Conservation (phyloP, 805 yeast species). For the Teunomyces atbi region DNA sequence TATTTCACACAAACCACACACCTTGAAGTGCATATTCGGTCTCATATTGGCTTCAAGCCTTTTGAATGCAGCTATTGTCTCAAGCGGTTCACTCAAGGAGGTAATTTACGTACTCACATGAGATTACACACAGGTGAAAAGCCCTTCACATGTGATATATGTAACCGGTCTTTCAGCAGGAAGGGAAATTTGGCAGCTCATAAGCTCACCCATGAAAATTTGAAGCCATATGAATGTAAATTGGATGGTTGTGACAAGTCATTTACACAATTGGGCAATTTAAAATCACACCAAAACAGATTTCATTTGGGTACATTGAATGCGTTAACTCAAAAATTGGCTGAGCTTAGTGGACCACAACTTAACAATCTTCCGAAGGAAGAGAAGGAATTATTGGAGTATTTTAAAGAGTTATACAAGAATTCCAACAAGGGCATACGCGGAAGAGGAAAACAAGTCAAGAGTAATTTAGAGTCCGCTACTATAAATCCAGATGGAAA, state of each 20-base stretch:
- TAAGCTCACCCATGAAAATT: constrained; percentile 72
- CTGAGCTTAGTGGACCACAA: constrained; percentile 53
- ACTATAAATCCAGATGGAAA: neutral
- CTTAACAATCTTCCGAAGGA: constrained; percentile 50
- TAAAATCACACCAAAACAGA: constrained; percentile 91
- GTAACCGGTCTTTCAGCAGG: constrained; percentile 77
- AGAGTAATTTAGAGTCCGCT: neutral
- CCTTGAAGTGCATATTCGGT: constrained; percentile 82
- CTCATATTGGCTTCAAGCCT: constrained; percentile 86
- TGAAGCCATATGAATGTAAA: constrained; percentile 76
- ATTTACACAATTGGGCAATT: constrained; percentile 88
- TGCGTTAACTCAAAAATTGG: constrained; percentile 62
- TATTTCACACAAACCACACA: constrained; percentile 88
- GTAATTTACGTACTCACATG: constrained; percentile 81
- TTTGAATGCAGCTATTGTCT: constrained; percentile 76
- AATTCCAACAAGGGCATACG: constrained; percentile 88
- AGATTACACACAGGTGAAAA: constrained; percentile 90
- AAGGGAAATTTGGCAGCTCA: constrained; percentile 93
- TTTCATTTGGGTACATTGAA: constrained; percentile 76
- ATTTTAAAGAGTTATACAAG: constrained; percentile 80
- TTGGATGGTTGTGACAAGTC: constrained; percentile 80
- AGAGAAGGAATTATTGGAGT: constrained; percentile 69
- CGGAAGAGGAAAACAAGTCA: constrained; percentile 69
- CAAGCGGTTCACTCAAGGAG: constrained; percentile 86
- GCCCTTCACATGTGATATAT: constrained; percentile 77